phyloP scores from a whole-genome alignment of 805 yeast genomes.

The Myxozyma kluyveri region DNA sequence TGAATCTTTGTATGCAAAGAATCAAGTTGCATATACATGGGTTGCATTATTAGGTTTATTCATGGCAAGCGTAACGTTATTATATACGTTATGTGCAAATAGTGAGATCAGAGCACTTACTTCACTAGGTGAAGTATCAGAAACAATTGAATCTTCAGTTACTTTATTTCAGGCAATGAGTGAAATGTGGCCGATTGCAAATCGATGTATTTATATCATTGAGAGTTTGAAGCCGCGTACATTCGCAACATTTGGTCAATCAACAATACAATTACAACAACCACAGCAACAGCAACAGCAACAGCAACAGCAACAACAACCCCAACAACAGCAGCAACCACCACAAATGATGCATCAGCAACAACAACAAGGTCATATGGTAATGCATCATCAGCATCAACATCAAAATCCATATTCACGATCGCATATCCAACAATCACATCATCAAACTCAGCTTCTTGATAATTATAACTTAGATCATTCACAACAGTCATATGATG shows the following conservation, averaged over 20 bases:
- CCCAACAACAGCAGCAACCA: not conserved
- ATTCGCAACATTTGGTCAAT: not conserved
- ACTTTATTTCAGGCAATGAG: slow-evolving; percentile 16
- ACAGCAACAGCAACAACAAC: slow-evolving; percentile 1
- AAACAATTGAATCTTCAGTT: slow-evolving; percentile 1
- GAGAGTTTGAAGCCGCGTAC: slow-evolving; percentile 11
- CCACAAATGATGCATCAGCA: not conserved
- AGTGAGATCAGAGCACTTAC: slow-evolving; percentile 8
- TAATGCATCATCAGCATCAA: too few species aligned
- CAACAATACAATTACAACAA: not conserved
- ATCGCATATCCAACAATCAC: too few species aligned
- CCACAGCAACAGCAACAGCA: not conserved
- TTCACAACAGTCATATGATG: too few species aligned
- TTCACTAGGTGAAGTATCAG: not conserved
- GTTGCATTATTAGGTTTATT: slow-evolving; percentile 82
- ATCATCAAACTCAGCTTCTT: too few species aligned
- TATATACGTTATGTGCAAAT: slow-evolving; percentile 12
- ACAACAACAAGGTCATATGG: not conserved
- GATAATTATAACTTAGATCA: too few species aligned
- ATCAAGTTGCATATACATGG: slow-evolving; percentile 79
- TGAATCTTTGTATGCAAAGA: slow-evolving; percentile 50
- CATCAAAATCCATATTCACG: too few species aligned
- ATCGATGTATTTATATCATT: slow-evolving; percentile 13
- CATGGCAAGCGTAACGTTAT: slow-evolving; percentile 58
- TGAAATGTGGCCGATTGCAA: slow-evolving; percentile 20